These are phyloP conservation scores for Crotalaria pallida DNA, from an alignment of 306 rosid genomes.

Conservation along the genomic window DNA sequence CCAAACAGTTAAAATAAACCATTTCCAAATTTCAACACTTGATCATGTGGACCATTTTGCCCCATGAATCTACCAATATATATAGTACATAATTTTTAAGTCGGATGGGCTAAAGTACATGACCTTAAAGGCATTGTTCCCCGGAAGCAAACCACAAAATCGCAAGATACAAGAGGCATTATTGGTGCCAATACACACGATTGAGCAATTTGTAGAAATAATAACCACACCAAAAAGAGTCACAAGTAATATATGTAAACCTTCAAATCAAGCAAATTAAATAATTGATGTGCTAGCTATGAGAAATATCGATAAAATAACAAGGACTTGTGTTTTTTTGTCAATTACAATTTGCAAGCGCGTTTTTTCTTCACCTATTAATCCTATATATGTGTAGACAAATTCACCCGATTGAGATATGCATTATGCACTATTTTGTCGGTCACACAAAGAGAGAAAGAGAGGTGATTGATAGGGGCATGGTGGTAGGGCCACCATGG, in stretches of 20 bases:
- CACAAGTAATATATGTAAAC: neutral
- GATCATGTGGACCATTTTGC: conserved; percentile 17
- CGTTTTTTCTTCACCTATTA: conserved; percentile 23
- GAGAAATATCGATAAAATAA: neutral
- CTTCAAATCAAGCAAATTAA: neutral
- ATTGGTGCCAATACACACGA: neutral
- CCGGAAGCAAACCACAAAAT: conserved; percentile 20
- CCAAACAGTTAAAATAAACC: no score
- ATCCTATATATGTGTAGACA: neutral
- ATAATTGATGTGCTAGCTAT: neutral
- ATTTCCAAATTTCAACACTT: neutral
- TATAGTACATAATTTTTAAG: neutral
- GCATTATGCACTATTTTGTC: conserved; percentile 54
- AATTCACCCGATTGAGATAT: neutral
- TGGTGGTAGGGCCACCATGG: conserved; percentile 33
- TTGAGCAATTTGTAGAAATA: neutral
- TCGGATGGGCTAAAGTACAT: conserved; percentile 13
- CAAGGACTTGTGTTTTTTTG: neutral
- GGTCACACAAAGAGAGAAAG: conserved; percentile 29
- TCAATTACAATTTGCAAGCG: conserved; percentile 4
- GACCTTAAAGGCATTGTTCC: conserved; percentile 32
- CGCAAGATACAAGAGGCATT: neutral
- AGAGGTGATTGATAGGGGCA: conserved; percentile 4
- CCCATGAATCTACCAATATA: conserved; percentile 15
- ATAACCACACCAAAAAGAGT: neutral